These are phyloP conservation scores for Amanita subjunquillea DNA, from an alignment of 768 basidiomycete genomes.

Conservation along the genomic window DNA sequence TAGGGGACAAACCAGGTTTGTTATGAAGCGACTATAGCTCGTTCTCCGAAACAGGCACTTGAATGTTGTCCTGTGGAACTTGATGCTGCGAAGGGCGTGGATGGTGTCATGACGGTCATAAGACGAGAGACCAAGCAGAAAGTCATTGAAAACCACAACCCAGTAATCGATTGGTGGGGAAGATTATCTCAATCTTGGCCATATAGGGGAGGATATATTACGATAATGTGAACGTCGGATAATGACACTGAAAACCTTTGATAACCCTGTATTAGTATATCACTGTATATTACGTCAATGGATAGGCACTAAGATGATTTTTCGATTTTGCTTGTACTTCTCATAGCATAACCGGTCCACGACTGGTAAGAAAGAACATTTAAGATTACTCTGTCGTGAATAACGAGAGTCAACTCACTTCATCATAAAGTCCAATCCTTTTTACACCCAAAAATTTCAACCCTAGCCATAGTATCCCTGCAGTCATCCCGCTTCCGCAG, in stretches of 20 bases:
- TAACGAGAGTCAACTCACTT: constrained; percentile 42
- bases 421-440: constrained; percentile 78
- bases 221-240: background rate
- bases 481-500: constrained; percentile 99
- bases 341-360: constrained; percentile 89
- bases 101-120: constrained; percentile 8
- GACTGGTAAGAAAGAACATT: constrained; percentile 38
- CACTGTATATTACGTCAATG: constrained; percentile 4
- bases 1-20: background rate
- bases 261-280: constrained; percentile 5
- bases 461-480: constrained; percentile 89
- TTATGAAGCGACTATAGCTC: constrained; percentile 7
- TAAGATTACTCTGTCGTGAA: constrained; percentile 6
- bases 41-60: background rate
- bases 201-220: background rate
- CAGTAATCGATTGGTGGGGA: background rate
- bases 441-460: constrained; percentile 59
- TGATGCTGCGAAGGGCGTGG: constrained; percentile 3
- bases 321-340: constrained; percentile 64
- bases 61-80: constrained; percentile 1
- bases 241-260: background rate
- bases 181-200: background rate
- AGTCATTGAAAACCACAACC: background rate
- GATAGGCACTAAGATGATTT: constrained; percentile 23
- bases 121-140: constrained; percentile 1